A percentile compares a stretch with the other conserved stretches of the same genome.
Evolutionary conservation across 2,329 filamentous ascomycete genomes (phyloP).

Genomic region (Exophiala viscosa): DNA sequence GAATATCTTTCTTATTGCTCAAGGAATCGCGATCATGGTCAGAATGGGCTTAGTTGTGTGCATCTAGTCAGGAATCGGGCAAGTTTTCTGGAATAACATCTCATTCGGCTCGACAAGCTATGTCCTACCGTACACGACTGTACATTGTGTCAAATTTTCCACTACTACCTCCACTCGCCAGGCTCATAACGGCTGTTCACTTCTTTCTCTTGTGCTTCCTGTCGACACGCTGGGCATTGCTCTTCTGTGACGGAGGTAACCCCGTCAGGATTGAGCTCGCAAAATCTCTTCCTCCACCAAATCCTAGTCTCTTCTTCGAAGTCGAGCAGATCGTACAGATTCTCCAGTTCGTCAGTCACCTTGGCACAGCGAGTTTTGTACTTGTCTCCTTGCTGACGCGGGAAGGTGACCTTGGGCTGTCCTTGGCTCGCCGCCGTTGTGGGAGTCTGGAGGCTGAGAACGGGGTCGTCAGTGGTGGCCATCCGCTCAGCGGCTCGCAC

Average conservation of each 20-base stretch:
- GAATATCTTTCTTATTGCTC: no score
- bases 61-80: no score
- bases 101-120: no score
- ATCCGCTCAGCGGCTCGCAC: conserved; percentile 7
- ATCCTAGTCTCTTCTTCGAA: background rate
- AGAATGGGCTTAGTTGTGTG: no score
- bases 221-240: background rate
- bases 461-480: background rate
- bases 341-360: background rate
- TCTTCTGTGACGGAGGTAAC: background rate
- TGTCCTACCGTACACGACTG: no score
- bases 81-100: no score
- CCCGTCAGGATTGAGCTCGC: conserved; percentile 3
- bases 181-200: no score
- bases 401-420: background rate
- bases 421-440: background rate
- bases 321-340: conserved; percentile 3
- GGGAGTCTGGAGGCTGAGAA: background rate
- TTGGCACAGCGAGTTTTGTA: conserved; percentile 1
- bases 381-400: conserved; percentile 2
- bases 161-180: no score
- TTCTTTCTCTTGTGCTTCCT: no score
- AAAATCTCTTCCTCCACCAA: conserved; percentile 2
- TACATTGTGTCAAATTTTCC: no score
- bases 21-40: no score